A percentile compares a stretch with the other conserved stretches of the same genome.
These are phyloP conservation scores for Volvariella volvacea DNA, from an alignment of 1,284 basidiomycete species.

Conservation along the genomic window DNA sequence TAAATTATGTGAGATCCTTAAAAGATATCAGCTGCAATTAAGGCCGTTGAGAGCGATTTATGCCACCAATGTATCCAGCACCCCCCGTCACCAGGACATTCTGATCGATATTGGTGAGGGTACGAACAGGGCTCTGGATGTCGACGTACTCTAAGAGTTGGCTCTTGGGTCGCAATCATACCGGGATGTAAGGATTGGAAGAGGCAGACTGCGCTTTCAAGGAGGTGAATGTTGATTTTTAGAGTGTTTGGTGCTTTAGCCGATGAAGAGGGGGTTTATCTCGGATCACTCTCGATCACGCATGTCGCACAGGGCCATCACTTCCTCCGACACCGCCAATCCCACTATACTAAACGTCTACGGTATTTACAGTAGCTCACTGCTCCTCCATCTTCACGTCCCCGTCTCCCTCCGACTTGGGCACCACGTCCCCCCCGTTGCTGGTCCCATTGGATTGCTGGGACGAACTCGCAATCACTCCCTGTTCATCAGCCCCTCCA, in stretches of 20 bases:
- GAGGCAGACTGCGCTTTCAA: no score
- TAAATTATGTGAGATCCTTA: constrained; percentile 89
- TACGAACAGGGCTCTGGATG: neutral
- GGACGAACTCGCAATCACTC: constrained; percentile 8
- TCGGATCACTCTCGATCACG: constrained; percentile 13
- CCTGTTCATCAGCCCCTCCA: constrained; percentile 8
- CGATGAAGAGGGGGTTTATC: constrained; percentile 7
- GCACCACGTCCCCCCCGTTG: constrained; percentile 17
- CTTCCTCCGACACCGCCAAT: no score
- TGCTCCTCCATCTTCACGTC: constrained; percentile 54
- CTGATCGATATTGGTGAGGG: constrained; percentile 25
- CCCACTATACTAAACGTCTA: no score
- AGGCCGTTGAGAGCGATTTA: constrained; percentile 7
- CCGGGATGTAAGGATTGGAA: neutral
- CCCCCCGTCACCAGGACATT: constrained; percentile 79
- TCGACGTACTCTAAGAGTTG: constrained; percentile 36
- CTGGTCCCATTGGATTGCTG: constrained; percentile 10
- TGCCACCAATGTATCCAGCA: constrained; percentile 77
- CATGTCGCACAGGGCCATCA: constrained; percentile 5
- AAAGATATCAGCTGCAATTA: constrained; percentile 10
- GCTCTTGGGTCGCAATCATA: constrained; percentile 9
- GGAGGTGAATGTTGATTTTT: neutral
- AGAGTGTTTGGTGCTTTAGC: constrained; percentile 4
- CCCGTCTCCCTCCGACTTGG: constrained; percentile 28
- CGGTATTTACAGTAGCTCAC: constrained; percentile 10